Percentiles rank a stretch among this genome's conserved stretches.
Evolutionary conservation across 1,139 yeast species (phyloP).

Genomic region (Blastobotrys apis): DNA sequence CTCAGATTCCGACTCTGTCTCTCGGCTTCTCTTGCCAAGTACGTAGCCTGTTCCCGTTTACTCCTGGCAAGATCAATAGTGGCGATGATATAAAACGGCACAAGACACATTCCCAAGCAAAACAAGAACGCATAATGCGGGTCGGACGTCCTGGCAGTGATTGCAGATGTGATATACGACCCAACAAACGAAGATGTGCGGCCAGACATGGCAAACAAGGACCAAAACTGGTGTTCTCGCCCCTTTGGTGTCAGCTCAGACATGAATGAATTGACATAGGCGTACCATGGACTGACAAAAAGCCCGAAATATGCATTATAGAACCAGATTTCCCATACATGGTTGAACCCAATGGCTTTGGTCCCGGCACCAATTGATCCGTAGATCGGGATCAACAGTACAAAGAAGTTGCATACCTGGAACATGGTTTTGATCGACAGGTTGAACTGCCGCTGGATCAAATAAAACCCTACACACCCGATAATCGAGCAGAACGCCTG

Average conservation of each 20-base stretch:
- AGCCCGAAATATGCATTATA: conserved; percentile 21
- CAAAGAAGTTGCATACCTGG: conserved; percentile 19
- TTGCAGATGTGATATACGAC: conserved; percentile 21
- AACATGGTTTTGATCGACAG: conserved; percentile 21
- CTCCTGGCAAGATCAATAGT: conserved; percentile 3
- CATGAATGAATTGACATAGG: conserved; percentile 22
- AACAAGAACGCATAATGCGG: conserved; percentile 21
- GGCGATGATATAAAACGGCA: conserved; percentile 3
- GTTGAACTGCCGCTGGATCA: conserved; percentile 18
- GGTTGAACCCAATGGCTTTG: conserved; percentile 18
- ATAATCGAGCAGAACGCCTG: conserved; percentile 19
- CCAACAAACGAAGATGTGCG: conserved; percentile 22
- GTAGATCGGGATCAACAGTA: conserved; percentile 20
- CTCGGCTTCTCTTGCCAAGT: background rate
- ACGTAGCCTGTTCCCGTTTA: background rate
- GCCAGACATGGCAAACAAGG: conserved; percentile 21
- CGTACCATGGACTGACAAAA: conserved; percentile 21
- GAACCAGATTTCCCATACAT: conserved; percentile 21
- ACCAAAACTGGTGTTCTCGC: conserved; percentile 21
- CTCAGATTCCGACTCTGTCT: background rate
- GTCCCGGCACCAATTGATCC: conserved; percentile 23
- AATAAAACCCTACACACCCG: conserved; percentile 19
- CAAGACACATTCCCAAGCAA: conserved; percentile 17
- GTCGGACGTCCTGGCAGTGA: conserved; percentile 17
- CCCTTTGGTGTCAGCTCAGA: conserved; percentile 22